phyloP scores from a whole-genome alignment of 768 basidiomycete genomes.

The Tylopilus sp. region DNA sequence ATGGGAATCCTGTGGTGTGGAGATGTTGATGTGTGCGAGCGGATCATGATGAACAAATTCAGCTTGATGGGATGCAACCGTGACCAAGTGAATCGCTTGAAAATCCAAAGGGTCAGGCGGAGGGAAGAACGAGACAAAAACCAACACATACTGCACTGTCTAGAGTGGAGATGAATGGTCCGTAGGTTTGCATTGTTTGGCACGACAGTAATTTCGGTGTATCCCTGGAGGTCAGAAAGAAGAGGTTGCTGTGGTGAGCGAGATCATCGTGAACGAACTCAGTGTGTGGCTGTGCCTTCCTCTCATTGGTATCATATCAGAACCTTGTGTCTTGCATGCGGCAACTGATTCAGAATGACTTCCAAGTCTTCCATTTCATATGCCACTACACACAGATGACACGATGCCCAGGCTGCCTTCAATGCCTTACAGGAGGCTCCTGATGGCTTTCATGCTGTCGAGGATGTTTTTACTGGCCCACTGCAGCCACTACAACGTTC shows the following conservation, averaged over 20 bases:
- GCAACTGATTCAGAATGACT: too few relatives aligned
- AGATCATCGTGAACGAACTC: too few relatives aligned
- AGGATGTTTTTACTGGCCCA: too few relatives aligned
- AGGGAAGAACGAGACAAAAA: slow-evolving; percentile 14
- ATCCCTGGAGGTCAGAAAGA: slow-evolving; percentile 54
- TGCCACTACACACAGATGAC: too few relatives aligned
- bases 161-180: slow-evolving; percentile 83
- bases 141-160: slow-evolving; percentile 72
- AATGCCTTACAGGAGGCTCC: too few relatives aligned
- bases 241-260: slow-evolving; percentile 20
- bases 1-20: slow-evolving; percentile 75
- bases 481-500: too few relatives aligned
- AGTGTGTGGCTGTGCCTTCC: too few relatives aligned
- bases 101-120: slow-evolving; percentile 22
- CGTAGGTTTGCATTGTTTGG: slow-evolving; percentile 77
- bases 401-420: too few relatives aligned
- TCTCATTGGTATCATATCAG: too few relatives aligned
- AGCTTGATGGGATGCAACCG: slow-evolving; percentile 65
- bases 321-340: too few relatives aligned
- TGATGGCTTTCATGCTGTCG: too few relatives aligned
- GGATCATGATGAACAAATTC: slow-evolving; percentile 81
- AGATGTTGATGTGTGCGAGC: slow-evolving; percentile 60
- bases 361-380: too few relatives aligned
- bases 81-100: slow-evolving; percentile 68
- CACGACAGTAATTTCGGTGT: slow-evolving; percentile 87